Base-by-base conservation (phyloP, 2,329 filamentous ascomycete genomes). In the Cadophora sp. region DNA sequence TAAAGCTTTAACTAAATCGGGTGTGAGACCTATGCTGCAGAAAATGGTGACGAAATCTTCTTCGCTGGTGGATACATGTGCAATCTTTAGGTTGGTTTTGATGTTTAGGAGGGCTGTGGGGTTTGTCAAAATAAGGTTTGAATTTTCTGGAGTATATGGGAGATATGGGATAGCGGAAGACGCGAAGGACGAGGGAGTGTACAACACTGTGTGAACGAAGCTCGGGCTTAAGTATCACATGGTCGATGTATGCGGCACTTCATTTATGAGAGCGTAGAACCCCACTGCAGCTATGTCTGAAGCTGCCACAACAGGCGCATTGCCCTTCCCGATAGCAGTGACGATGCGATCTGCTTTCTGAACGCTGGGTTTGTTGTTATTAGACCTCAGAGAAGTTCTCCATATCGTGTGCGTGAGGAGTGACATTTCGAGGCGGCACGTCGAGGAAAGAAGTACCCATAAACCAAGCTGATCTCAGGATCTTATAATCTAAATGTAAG, bases 401-500 rank as follows among this genome's bases (percentile, higher is more conserved):
- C 37, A 24, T 1, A 1, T 11, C 3, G 19, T 14, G 53, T 56
- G 1, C 34, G 53, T 56, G 5, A 34, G 4, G 26, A 16, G 12
- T 19, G 14, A 7, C 14, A 19, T 29, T 27, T 6, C 5, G 16
- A 29, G 14, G n/a, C n/a, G n/a, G n/a, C n/a, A n/a, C n/a, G n/a
- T n/a, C n/a, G n/a, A n/a, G n/a, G n/a, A n/a, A n/a, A 9, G 60
- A 19, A 73, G 68, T 75, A 82, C 81, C 77, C 76, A 83, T 82
- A 66, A 86, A 85, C 82, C 83, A 86, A 19, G 80, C 82, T 4
- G 83, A 81, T 66, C 82, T 73, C 70, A 86, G 67, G 8, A 83
- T 79, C 5, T 78, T 78, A 77, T 80, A 85, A 62, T 81, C 81
- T 0, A 82, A 72, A 19, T 78, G n/a, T 76, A 1, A 81, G 76